Base-by-base conservation (phyloP, 2,329 filamentous ascomycete species). In the Arthrobotrys pseudoclavata region DNA sequence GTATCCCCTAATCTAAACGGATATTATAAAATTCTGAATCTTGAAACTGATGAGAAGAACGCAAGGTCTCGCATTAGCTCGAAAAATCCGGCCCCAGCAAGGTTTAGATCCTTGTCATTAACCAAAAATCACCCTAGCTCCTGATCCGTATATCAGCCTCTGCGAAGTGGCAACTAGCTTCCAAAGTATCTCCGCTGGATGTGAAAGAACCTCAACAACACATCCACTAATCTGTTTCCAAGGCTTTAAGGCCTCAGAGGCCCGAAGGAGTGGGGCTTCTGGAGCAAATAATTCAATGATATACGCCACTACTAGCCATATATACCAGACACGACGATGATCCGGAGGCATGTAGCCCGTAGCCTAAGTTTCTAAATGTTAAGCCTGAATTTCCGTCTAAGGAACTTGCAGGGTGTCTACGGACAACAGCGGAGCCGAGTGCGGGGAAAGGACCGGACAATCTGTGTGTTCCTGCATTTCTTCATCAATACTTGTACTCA, bases 271-370 rank as follows among this genome's bases (percentile, higher is more conserved):
- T 12, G 4, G 3, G 9, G 20, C 20, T 50, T 50, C 47, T 20
- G 13, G 15, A 50, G 13, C 20, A 2, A 10, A 20, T 24, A 15
- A 50, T 3, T 50, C 4, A 15, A 50, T 24, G 47, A 6, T 50
- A 50, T 50, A 50, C 47, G 47, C 1, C n/a, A 7, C 9, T 12
- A 15, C 22, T 24, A 2, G 18, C 42, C 4, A 4, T 50, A 24
- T 24, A 26, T 42, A 15, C 29, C 10, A 22, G 29, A 18, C 26
- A 31, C 34, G 10, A 10, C 9, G 50, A 20, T 29, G 20, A 69
- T 62, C 48, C 70, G 70, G 70, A 75, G 52, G 47, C 47, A 75
- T 37, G 53, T 31, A 18, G 52, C 10, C 70, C 70, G 70, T 66
- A 76, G 72, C 57, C 72, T 76, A 69, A 76, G 64, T 63, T 50